phyloP scores from a whole-genome alignment of 176 grass and related monocot species.

The Phyllostachys edulis region DNA sequence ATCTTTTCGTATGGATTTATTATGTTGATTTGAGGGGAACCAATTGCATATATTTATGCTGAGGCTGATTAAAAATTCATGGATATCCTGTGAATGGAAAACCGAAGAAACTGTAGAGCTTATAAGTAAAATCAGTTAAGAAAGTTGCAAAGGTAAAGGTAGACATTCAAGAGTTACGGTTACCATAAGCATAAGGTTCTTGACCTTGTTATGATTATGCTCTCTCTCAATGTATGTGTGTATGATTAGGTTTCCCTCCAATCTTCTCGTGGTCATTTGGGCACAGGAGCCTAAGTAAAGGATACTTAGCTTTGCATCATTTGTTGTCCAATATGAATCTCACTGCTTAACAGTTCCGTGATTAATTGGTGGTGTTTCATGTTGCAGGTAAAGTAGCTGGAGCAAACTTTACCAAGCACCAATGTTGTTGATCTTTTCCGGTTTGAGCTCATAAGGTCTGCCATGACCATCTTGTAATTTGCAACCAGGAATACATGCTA shows the following conservation, averaged over 20 bases:
- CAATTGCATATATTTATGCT: not conserved
- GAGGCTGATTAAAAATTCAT: not conserved
- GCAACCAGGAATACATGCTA: slow-evolving; percentile 24
- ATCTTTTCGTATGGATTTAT: not conserved
- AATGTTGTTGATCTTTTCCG: slow-evolving; percentile 33
- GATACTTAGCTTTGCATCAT: not conserved
- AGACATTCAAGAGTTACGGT: not conserved
- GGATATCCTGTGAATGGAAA: not conserved
- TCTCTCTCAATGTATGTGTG: not conserved
- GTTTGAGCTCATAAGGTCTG: slow-evolving; percentile 54
- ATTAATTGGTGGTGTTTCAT: slow-evolving; percentile 26
- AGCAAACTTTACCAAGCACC: slow-evolving; percentile 35
- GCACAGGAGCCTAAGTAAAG: not conserved
- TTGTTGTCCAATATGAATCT: not conserved
- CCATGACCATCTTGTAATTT: slow-evolving; percentile 50
- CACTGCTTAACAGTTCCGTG: not conserved
- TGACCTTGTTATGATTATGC: not conserved
- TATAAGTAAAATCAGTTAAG: not conserved
- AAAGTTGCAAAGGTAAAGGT: not conserved
- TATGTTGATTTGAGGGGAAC: not conserved
- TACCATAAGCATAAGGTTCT: not conserved
- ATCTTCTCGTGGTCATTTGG: not conserved
- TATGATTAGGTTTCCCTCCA: not conserved
- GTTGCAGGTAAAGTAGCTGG: slow-evolving; percentile 46
- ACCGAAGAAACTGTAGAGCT: not conserved